Percentiles rank a stretch among this genome's conserved stretches.
phyloP scores from a whole-genome alignment of 306 rosid species.

The Datisca glomerata region DNA sequence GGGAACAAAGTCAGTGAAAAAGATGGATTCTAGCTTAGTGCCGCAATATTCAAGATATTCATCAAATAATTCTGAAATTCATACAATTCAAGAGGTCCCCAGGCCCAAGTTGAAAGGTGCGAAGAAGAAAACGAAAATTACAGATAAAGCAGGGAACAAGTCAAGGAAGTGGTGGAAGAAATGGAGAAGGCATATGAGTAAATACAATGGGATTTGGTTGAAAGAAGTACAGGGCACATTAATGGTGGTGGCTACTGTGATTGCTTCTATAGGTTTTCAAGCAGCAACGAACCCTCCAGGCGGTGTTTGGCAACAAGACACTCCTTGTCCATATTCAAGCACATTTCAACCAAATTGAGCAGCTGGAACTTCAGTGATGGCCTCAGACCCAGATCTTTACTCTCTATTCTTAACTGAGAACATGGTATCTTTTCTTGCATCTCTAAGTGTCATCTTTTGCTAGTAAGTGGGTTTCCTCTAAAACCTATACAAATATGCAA shows the following conservation, averaged over 20 bases:
- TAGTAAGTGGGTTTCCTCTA: not conserved
- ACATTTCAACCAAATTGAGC: not conserved
- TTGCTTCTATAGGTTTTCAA: not conserved
- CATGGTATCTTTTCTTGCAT: not conserved
- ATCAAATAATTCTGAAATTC: no score
- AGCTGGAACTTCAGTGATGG: slow-evolving; percentile 3
- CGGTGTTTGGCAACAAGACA: slow-evolving; percentile 5
- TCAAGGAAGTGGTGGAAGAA: no score
- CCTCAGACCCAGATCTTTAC: not conserved
- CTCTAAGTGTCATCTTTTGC: not conserved
- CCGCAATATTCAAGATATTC: no score
- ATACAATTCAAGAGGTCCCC: no score
- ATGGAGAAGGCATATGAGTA: no score
- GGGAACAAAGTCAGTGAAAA: no score
- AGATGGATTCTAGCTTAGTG: no score
- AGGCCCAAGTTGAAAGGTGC: no score
- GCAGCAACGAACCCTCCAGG: not conserved
- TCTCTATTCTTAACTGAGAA: not conserved
- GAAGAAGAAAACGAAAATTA: no score
- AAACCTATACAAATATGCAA: no score
- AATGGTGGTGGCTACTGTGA: slow-evolving; percentile 5
- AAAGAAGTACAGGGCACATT: slow-evolving; percentile 2
- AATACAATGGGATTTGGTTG: not conserved
- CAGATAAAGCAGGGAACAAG: no score
- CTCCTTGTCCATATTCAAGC: not conserved